Evolutionary conservation across 1,139 yeast species (phyloP).

Genomic region (Saccharomyces pastorianus): DNA sequence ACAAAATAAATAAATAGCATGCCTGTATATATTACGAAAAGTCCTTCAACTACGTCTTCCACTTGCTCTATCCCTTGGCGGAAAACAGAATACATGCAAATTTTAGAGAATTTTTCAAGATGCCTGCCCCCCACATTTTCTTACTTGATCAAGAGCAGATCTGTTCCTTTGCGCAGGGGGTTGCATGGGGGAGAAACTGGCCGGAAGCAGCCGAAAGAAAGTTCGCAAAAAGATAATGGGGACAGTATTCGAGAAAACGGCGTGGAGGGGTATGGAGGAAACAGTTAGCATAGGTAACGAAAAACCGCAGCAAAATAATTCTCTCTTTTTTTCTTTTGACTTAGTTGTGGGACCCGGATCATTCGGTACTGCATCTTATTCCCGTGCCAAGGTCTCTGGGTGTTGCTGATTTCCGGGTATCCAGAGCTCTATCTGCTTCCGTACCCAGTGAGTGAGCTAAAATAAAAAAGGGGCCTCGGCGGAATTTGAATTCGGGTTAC

Average conservation of each 20-base stretch:
- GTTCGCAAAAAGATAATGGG: background rate
- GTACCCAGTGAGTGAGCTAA: too few species aligned
- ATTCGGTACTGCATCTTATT: background rate
- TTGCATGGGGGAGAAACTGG: background rate
- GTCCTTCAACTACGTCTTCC: background rate
- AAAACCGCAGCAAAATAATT: background rate
- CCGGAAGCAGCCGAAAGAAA: background rate
- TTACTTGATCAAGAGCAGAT: background rate
- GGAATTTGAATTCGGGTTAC: too few species aligned
- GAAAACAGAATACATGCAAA: background rate
- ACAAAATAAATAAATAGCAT: background rate
- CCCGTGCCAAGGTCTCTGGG: background rate
- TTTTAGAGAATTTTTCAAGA: background rate
- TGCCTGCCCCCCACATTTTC: background rate
- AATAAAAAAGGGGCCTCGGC: too few species aligned
- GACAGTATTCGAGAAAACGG: background rate
- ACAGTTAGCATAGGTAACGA: background rate
- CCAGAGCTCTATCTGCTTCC: too few species aligned
- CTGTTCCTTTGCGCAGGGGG: conserved; percentile 1
- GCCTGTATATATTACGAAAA: background rate
- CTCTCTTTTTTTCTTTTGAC: background rate
- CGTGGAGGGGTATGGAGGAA: background rate
- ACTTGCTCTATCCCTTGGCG: background rate
- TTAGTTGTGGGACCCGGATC: background rate
- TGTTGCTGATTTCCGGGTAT: background rate